Percentiles rank a stretch among this genome's conserved stretches.
Evolutionary conservation across 2,329 filamentous ascomycete species (phyloP).

Genomic region (Myotisia sp.): DNA sequence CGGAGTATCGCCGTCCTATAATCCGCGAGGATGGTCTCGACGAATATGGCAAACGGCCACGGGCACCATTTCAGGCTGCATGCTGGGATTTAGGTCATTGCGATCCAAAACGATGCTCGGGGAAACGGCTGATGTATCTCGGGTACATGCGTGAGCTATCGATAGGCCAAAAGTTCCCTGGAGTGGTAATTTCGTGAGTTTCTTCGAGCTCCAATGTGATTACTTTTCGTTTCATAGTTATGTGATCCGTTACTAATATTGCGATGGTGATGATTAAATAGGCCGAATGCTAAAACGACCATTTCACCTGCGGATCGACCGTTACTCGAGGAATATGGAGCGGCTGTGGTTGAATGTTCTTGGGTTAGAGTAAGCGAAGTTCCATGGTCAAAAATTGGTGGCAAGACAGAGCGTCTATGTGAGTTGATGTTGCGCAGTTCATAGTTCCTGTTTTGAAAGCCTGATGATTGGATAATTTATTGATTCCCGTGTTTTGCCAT

Average conservation of each 20-base stretch:
- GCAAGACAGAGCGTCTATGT: slow-evolving; percentile 72
- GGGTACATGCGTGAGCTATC: slow-evolving; percentile 88
- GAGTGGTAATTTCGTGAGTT: slow-evolving; percentile 68
- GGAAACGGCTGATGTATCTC: slow-evolving; percentile 82
- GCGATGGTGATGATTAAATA: slow-evolving; percentile 13
- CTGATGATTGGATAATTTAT: too few relatives aligned
- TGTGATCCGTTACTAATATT: not conserved
- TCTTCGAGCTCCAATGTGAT: too few relatives aligned
- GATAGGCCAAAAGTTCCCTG: slow-evolving; percentile 78
- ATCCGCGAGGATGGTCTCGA: slow-evolving; percentile 25
- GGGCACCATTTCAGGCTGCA: slow-evolving; percentile 65
- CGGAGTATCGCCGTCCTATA: slow-evolving; percentile 39
- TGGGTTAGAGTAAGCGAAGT: slow-evolving; percentile 90
- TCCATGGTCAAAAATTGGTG: slow-evolving; percentile 80
- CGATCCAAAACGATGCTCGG: slow-evolving; percentile 90
- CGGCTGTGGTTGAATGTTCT: slow-evolving; percentile 90
- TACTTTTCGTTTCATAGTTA: too few relatives aligned
- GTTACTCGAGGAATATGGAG: slow-evolving; percentile 73
- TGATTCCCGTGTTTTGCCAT: too few relatives aligned
- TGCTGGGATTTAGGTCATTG: slow-evolving; percentile 98
- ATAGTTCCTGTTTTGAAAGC: too few relatives aligned
- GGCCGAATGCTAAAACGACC: slow-evolving; percentile 74
- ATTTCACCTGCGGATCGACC: slow-evolving; percentile 71
- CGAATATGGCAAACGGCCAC: slow-evolving; percentile 24
- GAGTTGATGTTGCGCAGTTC: slow-evolving; percentile 14